Base-by-base conservation (phyloP, 2,329 filamentous ascomycete species). In the Fusarium fujikuroi region DNA sequence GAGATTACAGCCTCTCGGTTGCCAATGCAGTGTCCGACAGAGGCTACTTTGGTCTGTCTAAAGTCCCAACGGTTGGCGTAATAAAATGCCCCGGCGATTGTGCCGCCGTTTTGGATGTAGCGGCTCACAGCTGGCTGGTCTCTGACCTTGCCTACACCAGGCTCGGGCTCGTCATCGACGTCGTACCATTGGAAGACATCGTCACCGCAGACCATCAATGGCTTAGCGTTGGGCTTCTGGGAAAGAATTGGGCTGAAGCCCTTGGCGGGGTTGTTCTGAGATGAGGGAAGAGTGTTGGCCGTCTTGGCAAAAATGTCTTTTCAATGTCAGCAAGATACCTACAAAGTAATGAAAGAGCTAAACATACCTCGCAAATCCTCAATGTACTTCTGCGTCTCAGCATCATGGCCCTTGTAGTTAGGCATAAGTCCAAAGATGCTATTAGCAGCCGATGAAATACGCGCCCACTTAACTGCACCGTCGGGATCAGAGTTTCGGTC, bases 1-100 rank as follows among this genome's bases (percentile, higher is more conserved):
- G 63, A 66, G 0, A 66, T 59, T 1, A 66, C 1, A 7, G 63
- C 63, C n/a, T 66, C 25, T 15, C 63, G 61, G 8, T 60, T 66
- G 1, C 63, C 63, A 2, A 66, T 50, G 10, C 63, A 66, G 2
- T 43, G 21, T 2, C 9, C 61, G 3, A 66, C 6, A 1, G 61
- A 59, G 3, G 3, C 19, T 6, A 1, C 7, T 9, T 59, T 9
- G 8, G 9, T 6, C 15, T 23, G 18, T 15, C 18, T 32, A 18
- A 32, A 66, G 1, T 30, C n/a, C 18, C 25, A 66, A 0, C 63
- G 61, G 7, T 47, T 42, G 37, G 25, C 54, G 34, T 40, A 4
- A 0, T 66, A 66, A 3, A 66, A 39, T 1, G 63, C 63, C 15
- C 63, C 63, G 0, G 28, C 50, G 10, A 43, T 30, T 0, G 5